phyloP scores from a whole-genome alignment of 108 stramenopile species.

The Aurantiochytrium sp. region DNA sequence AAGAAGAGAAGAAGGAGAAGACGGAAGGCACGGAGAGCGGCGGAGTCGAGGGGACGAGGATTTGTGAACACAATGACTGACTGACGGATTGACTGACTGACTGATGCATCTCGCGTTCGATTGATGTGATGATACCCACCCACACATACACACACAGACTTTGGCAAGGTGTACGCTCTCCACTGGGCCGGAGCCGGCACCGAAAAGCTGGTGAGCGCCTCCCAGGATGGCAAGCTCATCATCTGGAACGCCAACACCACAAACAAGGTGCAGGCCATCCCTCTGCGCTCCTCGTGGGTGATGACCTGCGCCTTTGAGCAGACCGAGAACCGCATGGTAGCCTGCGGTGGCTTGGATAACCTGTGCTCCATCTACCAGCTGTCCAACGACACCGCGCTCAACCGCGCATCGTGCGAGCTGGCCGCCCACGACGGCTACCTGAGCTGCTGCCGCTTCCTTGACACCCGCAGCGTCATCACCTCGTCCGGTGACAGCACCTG shows the following conservation, averaged over 20 bases:
- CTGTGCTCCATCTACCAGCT: slow-evolving; percentile 85
- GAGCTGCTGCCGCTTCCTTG: slow-evolving; percentile 89
- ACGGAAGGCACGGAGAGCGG: too few species aligned
- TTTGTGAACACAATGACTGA: too few species aligned
- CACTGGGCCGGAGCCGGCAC: slow-evolving; percentile 70
- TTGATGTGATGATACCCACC: too few species aligned
- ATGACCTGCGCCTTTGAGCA: slow-evolving; percentile 98
- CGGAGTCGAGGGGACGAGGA: too few species aligned
- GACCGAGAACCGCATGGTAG: slow-evolving; percentile 74
- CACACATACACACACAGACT: slow-evolving; percentile 43
- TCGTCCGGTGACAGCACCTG: slow-evolving; percentile 89
- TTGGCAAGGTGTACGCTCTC: slow-evolving; percentile 93
- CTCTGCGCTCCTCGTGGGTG: slow-evolving; percentile 90
- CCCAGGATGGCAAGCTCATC: slow-evolving; percentile 94
- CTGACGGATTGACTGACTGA: too few species aligned
- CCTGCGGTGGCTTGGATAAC: slow-evolving; percentile 98
- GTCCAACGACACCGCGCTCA: slow-evolving; percentile 29
- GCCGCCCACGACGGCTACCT: slow-evolving; percentile 97
- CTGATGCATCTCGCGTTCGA: too few species aligned
- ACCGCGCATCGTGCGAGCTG: slow-evolving; percentile 72
- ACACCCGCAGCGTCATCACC: slow-evolving; percentile 73
- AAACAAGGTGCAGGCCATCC: slow-evolving; percentile 56
- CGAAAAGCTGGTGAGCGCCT: background rate
- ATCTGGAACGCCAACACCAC: slow-evolving; percentile 74
- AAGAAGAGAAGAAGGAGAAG: too few species aligned